phyloP scores from a whole-genome alignment of 1,284 basidiomycete genomes.

The Heterobasidion occidentale region DNA sequence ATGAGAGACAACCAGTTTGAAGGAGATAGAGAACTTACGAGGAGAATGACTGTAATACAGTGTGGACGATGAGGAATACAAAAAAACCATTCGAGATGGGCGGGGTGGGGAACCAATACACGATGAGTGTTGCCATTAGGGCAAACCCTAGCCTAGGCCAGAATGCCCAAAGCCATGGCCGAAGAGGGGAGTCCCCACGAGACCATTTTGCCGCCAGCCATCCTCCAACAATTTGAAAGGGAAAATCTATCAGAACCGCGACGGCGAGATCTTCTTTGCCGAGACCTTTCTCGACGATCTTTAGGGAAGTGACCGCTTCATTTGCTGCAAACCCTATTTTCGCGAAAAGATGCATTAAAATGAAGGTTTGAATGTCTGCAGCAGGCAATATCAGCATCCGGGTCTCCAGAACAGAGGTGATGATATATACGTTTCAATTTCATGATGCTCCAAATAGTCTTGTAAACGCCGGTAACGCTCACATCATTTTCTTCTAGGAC shows the following conservation, averaged over 20 bases:
- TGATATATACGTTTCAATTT: constrained; percentile 73
- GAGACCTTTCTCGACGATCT: constrained; percentile 95
- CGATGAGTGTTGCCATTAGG: constrained; percentile 70
- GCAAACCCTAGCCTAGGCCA: constrained; percentile 80
- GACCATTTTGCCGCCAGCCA: constrained; percentile 97
- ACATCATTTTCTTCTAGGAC: constrained; percentile 73
- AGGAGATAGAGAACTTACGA: constrained; percentile 45
- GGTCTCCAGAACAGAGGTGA: neutral
- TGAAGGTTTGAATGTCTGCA: constrained; percentile 85
- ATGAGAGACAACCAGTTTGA: neutral
- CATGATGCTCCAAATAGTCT: constrained; percentile 92
- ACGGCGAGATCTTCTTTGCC: constrained; percentile 93
- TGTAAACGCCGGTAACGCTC: constrained; percentile 88
- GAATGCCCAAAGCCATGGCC: constrained; percentile 89
- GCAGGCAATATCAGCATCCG: neutral
- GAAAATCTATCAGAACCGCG: constrained; percentile 95
- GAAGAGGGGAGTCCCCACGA: constrained; percentile 63
- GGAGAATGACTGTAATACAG: constrained; percentile 81
- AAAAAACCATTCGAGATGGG: constrained; percentile 80
- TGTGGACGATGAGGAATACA: constrained; percentile 70
- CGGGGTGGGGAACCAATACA: constrained; percentile 78
- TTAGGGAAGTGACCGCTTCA: constrained; percentile 88
- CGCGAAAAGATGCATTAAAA: constrained; percentile 84
- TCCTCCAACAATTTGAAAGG: constrained; percentile 93
- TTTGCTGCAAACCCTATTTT: constrained; percentile 97